Evolutionary conservation across 2,329 filamentous ascomycete genomes (phyloP).

Genomic region (Apiospora saccharicola): DNA sequence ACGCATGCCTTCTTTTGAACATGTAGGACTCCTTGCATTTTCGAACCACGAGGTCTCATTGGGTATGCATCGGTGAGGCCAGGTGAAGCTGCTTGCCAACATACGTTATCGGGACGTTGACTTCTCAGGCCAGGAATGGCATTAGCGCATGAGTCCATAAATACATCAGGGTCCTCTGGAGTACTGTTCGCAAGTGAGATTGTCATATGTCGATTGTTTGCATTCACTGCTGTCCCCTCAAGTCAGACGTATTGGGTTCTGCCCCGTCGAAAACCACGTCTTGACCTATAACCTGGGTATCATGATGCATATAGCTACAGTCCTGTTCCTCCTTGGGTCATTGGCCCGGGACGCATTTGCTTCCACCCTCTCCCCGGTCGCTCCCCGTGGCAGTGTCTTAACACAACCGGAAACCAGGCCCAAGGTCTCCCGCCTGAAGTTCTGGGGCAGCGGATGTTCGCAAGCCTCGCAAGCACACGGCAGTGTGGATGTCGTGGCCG

Average conservation of each 20-base stretch:
- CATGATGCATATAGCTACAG: not conserved
- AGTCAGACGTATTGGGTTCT: not conserved
- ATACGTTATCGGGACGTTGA: not conserved
- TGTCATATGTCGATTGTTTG: no score
- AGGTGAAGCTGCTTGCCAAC: not conserved
- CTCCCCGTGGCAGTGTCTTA: not conserved
- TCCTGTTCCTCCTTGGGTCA: not conserved
- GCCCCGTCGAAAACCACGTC: not conserved
- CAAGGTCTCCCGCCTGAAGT: not conserved
- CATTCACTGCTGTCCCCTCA: not conserved
- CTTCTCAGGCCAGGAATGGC: not conserved
- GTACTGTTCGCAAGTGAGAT: not conserved
- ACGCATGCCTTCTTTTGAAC: not conserved
- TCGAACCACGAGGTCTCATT: no score
- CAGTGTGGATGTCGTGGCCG: not conserved
- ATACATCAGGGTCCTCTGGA: not conserved
- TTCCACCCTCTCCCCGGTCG: not conserved
- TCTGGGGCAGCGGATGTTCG: constrained; percentile 6
- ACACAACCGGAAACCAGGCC: not conserved
- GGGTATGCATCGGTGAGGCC: not conserved
- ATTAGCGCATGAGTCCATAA: not conserved
- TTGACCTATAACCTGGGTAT: not conserved
- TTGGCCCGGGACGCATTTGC: not conserved
- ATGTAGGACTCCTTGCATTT: not conserved
- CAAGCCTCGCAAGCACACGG: not conserved